Conservation (phyloP, 257 asterid genomes). For the Solanum chmielewskii region DNA sequence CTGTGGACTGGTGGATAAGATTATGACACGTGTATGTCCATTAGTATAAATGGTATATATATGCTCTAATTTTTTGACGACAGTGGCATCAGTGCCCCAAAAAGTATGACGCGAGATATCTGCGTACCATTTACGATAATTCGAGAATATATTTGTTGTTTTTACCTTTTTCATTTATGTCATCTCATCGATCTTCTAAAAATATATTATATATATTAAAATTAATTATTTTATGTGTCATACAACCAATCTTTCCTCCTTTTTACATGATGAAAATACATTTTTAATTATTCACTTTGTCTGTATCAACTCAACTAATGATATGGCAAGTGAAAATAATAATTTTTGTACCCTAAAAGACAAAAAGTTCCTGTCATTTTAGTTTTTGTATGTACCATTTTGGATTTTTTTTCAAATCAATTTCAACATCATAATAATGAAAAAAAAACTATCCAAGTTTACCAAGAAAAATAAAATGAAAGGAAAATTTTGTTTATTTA, state of each 20-base stretch:
- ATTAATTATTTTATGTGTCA: neutral
- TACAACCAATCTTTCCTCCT: neutral
- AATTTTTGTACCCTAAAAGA: neutral
- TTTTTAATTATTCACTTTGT: neutral
- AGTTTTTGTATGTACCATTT: neutral
- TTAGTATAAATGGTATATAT: too few species aligned
- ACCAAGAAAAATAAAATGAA: neutral
- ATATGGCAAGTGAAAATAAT: neutral
- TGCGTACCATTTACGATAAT: too few species aligned
- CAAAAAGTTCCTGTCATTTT: neutral
- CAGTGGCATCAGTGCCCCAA: accelerated
- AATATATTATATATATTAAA: neutral
- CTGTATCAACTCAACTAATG: neutral
- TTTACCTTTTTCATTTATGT: too few species aligned
- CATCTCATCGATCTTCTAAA: too few species aligned
- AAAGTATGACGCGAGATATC: accelerated
- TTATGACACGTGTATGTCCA: too few species aligned
- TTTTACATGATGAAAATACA: neutral
- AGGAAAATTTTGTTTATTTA: neutral
- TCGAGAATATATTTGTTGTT: too few species aligned
- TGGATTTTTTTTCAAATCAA: neutral
- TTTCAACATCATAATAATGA: neutral
- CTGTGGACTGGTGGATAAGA: too few species aligned
- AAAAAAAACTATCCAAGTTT: neutral
- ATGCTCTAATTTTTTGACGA: too few species aligned